Percentiles rank a stretch among this genome's conserved stretches.
phyloP scores from a whole-genome alignment of 2,329 filamentous ascomycete species.

The Aspergillus japonicus region DNA sequence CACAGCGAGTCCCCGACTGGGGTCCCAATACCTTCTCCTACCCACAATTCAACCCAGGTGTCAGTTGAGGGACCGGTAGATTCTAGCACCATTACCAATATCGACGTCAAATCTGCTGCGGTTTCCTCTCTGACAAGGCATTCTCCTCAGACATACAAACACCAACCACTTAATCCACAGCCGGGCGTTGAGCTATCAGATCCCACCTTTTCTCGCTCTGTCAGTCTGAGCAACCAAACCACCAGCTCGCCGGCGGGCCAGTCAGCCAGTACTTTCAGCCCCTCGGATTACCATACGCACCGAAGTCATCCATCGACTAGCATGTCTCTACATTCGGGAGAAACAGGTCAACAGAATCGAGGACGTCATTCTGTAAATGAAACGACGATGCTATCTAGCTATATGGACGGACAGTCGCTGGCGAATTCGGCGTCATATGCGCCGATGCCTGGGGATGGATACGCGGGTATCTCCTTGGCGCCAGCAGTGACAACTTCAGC shows the following conservation, averaged over 20 bases:
- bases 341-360: conserved; percentile 17
- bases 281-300: conserved; percentile 23
- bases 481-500: conserved; percentile 18
- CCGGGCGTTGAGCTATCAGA: conserved; percentile 23
- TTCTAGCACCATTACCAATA: conserved; percentile 11
- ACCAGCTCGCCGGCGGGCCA: conserved; percentile 30
- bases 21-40: conserved; percentile 11
- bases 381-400: conserved; percentile 16
- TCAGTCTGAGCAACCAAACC: conserved; percentile 28
- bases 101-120: conserved; percentile 22
- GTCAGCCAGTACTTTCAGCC: conserved; percentile 27
- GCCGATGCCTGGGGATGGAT: conserved; percentile 21
- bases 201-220: conserved; percentile 26
- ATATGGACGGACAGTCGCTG: conserved; percentile 19
- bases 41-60: conserved; percentile 6
- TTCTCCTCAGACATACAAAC: conserved; percentile 20
- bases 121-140: conserved; percentile 29
- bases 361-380: conserved; percentile 13
- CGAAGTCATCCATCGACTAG: conserved; percentile 14
- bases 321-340: conserved; percentile 16
- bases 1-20: conserved; percentile 5
- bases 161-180: conserved; percentile 29
- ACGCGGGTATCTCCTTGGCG: conserved; percentile 21
- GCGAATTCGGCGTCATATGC: conserved; percentile 19
- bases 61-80: conserved; percentile 11